Base-by-base conservation (phyloP, 2,329 filamentous ascomycete genomes). In the Trichoderma sp. region DNA sequence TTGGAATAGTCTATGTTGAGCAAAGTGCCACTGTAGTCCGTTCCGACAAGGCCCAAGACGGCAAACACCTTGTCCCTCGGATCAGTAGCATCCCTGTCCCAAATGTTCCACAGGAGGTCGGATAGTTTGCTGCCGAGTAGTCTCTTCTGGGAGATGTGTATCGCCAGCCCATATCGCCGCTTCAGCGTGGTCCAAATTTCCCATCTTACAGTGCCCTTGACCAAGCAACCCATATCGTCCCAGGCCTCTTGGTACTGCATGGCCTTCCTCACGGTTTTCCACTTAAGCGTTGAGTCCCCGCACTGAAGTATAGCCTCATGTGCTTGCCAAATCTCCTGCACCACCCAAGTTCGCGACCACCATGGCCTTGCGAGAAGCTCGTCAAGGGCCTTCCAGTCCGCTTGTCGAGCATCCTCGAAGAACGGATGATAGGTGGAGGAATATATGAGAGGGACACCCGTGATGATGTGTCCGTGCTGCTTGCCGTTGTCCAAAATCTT, bases 211-310 rank as follows among this genome's bases (percentile, higher is more conserved):
- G 55, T 58, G 1, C 43, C 9, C 19, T n/a, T 44, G 9, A 58
- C 55, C n/a, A 30, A 21, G 45, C 41, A 58, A 7, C 41, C 55
- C 55, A 58, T 58, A 17, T 58, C 55, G 14, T 47, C 55, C 41
- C 55, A 58, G n/a, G 10, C 55, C 24, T 58, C 55, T 15, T 58
- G 55, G 26, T 47, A 58, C 3, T 45, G 14, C 43, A 58, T 58
- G 7, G 41, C 55, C 26, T 47, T 45, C 44, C 30, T 19, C 10
- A 58, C 21, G n/a, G 41, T 47, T 21, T 34, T 47, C 41, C 55
- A 58, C n/a, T 47, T 58, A 3, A 58, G 41, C 2, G 26, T 47
- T 7, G 55, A 58, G 12, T 14, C 24, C 7, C 55, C 55, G 7
- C 41, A 58, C 45, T 34, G 41, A 6, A 58, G 24, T 21, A 34